These are phyloP conservation scores for Funneliformis mosseae DNA, from an alignment of 192 early-diverging fungal genomes.

Conservation along the genomic window DNA sequence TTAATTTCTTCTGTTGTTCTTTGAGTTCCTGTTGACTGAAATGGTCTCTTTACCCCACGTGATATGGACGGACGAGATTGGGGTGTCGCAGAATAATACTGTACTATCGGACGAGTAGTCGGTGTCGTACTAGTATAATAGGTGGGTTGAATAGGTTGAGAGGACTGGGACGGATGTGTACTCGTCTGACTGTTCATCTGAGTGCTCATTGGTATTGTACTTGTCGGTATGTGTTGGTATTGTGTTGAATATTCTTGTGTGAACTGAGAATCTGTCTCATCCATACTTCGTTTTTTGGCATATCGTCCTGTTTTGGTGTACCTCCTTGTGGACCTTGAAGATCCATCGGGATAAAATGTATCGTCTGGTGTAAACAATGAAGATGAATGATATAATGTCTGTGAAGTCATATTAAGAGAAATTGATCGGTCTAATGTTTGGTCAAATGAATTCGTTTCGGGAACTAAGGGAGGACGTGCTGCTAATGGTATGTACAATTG, in stretches of 20 bases:
- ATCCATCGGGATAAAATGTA: not conserved
- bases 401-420: not conserved
- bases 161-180: not conserved
- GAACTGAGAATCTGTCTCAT: constrained; percentile 5
- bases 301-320: constrained; percentile 66
- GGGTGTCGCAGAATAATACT: not conserved
- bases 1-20: constrained; percentile 3
- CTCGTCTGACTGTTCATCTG: not conserved
- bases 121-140: constrained; percentile 11
- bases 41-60: not conserved
- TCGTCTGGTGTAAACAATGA: no score
- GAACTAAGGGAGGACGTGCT: not conserved
- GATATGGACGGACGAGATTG: not conserved
- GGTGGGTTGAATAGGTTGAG: not conserved
- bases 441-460: not conserved
- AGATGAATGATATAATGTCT: not conserved
- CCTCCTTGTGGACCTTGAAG: constrained; percentile 43
- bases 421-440: not conserved
- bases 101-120: not conserved
- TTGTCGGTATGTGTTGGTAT: not conserved
- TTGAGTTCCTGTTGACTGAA: not conserved
- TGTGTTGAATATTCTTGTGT: not conserved
- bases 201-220: not conserved
- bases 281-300: constrained; percentile 53
- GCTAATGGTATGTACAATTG: not conserved